phyloP scores from a whole-genome alignment of 2,329 filamentous ascomycete species.

The Aureobasidium sp. region DNA sequence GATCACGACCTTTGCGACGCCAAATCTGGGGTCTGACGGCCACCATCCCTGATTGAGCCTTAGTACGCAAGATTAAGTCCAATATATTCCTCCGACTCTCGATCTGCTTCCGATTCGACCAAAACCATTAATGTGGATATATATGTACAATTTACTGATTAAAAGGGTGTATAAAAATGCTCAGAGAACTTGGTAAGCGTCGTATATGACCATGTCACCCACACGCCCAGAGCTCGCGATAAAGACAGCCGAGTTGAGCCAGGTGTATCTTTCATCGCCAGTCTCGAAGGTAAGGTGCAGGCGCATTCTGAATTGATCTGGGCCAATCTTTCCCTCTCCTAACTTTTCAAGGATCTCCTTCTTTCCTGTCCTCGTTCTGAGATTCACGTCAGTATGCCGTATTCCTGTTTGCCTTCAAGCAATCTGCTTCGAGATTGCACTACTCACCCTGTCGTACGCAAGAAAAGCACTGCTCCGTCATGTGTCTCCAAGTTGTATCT shows the following conservation, averaged over 20 bases:
- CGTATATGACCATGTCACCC: conserved; percentile 23
- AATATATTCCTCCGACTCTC: conserved; percentile 4
- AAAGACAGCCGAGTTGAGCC: conserved; percentile 24
- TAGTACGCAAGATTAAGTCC: background rate
- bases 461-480: conserved; percentile 24
- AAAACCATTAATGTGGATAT: background rate
- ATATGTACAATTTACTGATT: background rate
- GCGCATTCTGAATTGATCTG: conserved; percentile 26
- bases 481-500: conserved; percentile 26
- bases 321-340: conserved; percentile 21
- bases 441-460: conserved; percentile 24
- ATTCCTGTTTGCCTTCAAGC: background rate
- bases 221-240: conserved; percentile 22
- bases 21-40: conserved; percentile 1
- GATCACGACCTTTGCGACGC: background rate
- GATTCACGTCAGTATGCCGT: background rate
- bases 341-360: conserved; percentile 22
- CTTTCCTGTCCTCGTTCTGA: conserved; percentile 22
- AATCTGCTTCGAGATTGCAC: background rate
- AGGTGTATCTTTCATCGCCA: conserved; percentile 25
- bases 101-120: background rate
- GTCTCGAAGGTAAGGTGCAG: conserved; percentile 26
- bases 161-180: conserved; percentile 5
- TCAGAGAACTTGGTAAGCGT: conserved; percentile 23
- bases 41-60: background rate